Evolutionary conservation across 371 early-diverging fungal genomes (phyloP).

Genomic region (Mortierella sp.): DNA sequence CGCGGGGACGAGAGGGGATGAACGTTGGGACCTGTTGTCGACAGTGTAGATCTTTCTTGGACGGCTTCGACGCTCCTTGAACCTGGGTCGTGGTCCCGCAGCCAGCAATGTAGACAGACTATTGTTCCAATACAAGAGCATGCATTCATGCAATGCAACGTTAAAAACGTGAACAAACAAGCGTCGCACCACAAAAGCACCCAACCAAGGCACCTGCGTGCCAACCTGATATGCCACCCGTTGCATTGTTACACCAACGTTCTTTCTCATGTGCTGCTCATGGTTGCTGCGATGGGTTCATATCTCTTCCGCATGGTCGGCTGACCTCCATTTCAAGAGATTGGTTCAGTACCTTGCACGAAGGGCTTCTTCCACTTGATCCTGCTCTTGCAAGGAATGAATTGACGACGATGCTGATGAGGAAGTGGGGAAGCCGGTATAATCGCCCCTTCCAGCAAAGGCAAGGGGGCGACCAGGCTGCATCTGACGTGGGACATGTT

Average conservation of each 20-base stretch:
- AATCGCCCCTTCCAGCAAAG: conserved; percentile 39
- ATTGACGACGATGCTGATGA: conserved; percentile 32
- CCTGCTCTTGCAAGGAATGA: conserved; percentile 49
- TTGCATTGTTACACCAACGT: not conserved
- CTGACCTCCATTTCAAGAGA: conserved; percentile 5
- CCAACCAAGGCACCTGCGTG: not conserved
- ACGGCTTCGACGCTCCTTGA: conserved; percentile 37
- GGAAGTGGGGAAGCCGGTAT: conserved; percentile 14
- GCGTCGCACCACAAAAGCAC: not conserved
- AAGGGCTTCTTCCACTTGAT: conserved; percentile 53
- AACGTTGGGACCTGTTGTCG: conserved; percentile 41
- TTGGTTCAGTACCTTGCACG: conserved; percentile 43
- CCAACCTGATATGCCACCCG: not conserved
- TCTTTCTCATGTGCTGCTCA: no score
- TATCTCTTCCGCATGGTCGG: conserved; percentile 4
- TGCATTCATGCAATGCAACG: conserved; percentile 4
- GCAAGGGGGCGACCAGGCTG: conserved; percentile 31
- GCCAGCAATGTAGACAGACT: conserved; percentile 52
- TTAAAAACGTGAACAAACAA: conserved; percentile 3
- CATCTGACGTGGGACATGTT: conserved; percentile 2
- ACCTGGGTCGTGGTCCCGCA: conserved; percentile 41
- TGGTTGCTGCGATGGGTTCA: not conserved
- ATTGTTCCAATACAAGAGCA: not conserved
- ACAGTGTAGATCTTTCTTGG: conserved; percentile 53
- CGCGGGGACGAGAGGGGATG: conserved; percentile 47